Evolutionary conservation across 2,329 filamentous ascomycete species (phyloP).

Genomic region (Penicillium olsonii): DNA sequence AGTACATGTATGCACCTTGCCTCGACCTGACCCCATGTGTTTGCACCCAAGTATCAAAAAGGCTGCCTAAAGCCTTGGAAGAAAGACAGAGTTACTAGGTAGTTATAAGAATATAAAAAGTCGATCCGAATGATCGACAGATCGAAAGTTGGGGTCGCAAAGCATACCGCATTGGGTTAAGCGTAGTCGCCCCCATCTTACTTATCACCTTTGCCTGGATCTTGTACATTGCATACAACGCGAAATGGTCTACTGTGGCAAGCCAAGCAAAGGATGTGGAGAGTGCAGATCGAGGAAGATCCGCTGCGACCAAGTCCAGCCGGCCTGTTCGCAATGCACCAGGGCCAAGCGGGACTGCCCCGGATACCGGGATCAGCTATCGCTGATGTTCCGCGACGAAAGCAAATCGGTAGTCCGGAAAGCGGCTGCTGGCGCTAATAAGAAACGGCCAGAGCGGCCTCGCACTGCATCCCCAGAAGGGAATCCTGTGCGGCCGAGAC

Average conservation of each 20-base stretch:
- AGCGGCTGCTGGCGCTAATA: slow-evolving; percentile 40
- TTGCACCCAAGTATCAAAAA: too few species aligned
- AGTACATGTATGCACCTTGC: too few species aligned
- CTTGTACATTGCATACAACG: background rate
- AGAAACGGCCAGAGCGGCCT: slow-evolving; percentile 18
- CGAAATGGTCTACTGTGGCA: slow-evolving; percentile 46
- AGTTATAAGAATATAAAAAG: too few species aligned
- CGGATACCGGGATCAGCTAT: slow-evolving; percentile 65
- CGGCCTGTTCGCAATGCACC: slow-evolving; percentile 64
- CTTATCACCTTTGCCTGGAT: background rate
- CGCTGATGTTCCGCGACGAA: slow-evolving; percentile 67
- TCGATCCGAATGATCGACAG: background rate
- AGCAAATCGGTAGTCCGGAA: slow-evolving; percentile 64
- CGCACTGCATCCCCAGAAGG: slow-evolving; percentile 30
- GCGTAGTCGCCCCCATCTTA: slow-evolving; percentile 1
- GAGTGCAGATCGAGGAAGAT: slow-evolving; percentile 48
- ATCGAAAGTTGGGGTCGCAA: slow-evolving; percentile 6
- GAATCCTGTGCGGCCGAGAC: slow-evolving; percentile 15
- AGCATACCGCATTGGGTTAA: slow-evolving; percentile 11
- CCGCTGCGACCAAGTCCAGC: slow-evolving; percentile 60
- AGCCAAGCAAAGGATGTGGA: slow-evolving; percentile 48
- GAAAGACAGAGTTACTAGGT: too few species aligned
- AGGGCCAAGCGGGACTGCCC: slow-evolving; percentile 62
- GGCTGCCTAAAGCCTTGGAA: too few species aligned
- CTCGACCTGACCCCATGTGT: too few species aligned